phyloP scores from a whole-genome alignment of 2,329 filamentous ascomycete species.

The Stachybotrys chlorohalonatus region DNA sequence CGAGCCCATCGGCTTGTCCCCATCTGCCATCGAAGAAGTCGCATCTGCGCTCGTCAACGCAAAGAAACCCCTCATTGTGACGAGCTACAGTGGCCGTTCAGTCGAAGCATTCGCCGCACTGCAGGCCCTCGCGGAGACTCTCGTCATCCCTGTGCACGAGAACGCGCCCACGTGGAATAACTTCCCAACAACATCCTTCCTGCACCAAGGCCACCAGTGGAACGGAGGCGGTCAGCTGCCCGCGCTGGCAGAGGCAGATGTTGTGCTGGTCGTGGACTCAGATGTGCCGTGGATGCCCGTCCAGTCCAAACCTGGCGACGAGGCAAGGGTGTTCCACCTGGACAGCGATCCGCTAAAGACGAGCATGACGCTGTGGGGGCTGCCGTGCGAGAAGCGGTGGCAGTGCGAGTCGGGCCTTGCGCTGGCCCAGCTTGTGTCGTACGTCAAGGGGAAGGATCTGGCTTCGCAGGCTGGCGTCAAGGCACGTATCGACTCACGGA shows the following conservation, averaged over 20 bases:
- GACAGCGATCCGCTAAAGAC: conserved; percentile 56
- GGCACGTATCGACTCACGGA: no score
- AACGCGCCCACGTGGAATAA: conserved; percentile 71
- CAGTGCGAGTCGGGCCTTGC: no score
- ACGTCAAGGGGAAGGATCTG: neutral
- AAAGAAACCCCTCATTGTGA: conserved; percentile 56
- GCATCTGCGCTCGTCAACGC: conserved; percentile 52
- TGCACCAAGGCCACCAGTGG: conserved; percentile 58
- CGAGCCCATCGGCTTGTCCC: conserved; percentile 48
- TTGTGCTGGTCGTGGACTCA: conserved; percentile 76
- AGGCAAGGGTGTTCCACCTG: conserved; percentile 49
- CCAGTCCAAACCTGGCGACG: conserved; percentile 42
- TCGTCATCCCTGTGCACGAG: conserved; percentile 63
- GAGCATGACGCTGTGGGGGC: conserved; percentile 18
- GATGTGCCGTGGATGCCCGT: conserved; percentile 90
- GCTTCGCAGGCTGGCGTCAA: no score
- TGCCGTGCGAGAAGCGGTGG: no score
- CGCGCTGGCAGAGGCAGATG: conserved; percentile 64
- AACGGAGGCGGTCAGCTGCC: conserved; percentile 65
- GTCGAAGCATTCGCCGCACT: conserved; percentile 49
- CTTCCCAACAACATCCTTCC: conserved; percentile 46
- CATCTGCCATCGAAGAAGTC: conserved; percentile 44
- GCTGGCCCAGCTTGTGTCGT: conserved; percentile 46
- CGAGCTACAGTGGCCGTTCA: conserved; percentile 61
- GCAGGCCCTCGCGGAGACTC: conserved; percentile 54